These are phyloP conservation scores for Vitis rotundifolia DNA, from an alignment of 164 flowering plant species.

Conservation along the genomic window DNA sequence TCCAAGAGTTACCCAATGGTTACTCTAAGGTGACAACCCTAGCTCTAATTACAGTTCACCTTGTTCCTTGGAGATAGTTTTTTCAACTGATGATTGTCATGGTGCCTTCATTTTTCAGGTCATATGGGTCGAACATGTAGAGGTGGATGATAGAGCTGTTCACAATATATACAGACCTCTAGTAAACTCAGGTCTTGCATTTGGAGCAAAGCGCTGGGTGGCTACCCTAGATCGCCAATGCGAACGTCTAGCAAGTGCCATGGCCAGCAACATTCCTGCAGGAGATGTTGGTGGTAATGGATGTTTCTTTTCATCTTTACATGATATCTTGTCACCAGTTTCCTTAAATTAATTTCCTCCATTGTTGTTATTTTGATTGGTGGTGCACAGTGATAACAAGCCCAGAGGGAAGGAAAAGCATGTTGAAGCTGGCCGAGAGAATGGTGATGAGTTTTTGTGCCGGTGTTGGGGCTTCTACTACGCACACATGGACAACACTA, in stretches of 20 bases:
- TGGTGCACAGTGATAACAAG: slow-evolving; percentile 57
- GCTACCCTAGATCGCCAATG: slow-evolving; percentile 76
- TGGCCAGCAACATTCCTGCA: slow-evolving; percentile 71
- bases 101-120: slow-evolving; percentile 42
- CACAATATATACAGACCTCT: slow-evolving; percentile 56
- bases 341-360: background rate
- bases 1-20: slow-evolving; percentile 84
- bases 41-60: background rate
- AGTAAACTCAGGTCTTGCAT: slow-evolving; percentile 67
- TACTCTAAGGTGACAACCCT: slow-evolving; percentile 70
- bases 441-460: slow-evolving; percentile 81
- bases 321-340: background rate
- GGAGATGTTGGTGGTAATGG: slow-evolving; percentile 65
- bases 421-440: slow-evolving; percentile 87
- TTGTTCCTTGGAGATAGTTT: background rate
- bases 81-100: background rate
- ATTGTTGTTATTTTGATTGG: background rate
- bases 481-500: slow-evolving; percentile 81
- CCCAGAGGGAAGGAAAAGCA: slow-evolving; percentile 79
- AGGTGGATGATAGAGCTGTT: slow-evolving; percentile 68
- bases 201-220: slow-evolving; percentile 96
- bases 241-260: slow-evolving; percentile 78
- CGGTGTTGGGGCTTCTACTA: slow-evolving; percentile 85
- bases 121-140: slow-evolving; percentile 87
- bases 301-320: background rate